A percentile compares a stretch with the other conserved stretches of the same genome.
phyloP scores from a whole-genome alignment of 108 stramenopile genomes.

The Fragilariopsis cylindrus region DNA sequence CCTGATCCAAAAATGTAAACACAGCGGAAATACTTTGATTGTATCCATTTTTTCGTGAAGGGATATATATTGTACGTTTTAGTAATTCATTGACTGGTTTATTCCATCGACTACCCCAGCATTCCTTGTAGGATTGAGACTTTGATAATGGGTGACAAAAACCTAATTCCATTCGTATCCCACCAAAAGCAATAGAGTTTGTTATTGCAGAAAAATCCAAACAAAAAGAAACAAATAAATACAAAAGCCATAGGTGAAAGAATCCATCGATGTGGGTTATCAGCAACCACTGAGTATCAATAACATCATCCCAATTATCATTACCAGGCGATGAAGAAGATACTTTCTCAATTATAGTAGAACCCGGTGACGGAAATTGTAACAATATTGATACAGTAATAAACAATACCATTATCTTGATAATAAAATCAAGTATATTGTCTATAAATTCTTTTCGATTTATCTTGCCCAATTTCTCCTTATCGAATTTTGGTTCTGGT shows the following conservation, averaged over 20 bases:
- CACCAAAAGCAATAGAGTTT: background rate
- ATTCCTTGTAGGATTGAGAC: conserved; percentile 32
- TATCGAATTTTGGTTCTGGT: conserved; percentile 36
- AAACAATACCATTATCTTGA: conserved; percentile 15
- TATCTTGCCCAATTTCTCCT: conserved; percentile 26
- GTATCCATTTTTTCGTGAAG: conserved; percentile 5
- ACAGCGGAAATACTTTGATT: conserved; percentile 13
- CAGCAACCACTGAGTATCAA: background rate
- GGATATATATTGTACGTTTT: conserved; percentile 40
- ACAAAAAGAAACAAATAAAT: conserved; percentile 24
- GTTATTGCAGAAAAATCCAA: conserved; percentile 30
- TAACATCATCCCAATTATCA: background rate
- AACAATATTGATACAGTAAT: conserved; percentile 22
- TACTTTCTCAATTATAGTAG: background rate
- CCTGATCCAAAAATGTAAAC: conserved; percentile 40
- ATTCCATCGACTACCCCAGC: conserved; percentile 45
- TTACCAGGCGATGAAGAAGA: background rate
- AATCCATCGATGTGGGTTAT: conserved; percentile 18
- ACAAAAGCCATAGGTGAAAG: conserved; percentile 40
- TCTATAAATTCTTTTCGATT: conserved; percentile 2
- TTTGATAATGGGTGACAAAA: conserved; percentile 37
- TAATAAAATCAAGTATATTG: background rate
- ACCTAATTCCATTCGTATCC: conserved; percentile 20
- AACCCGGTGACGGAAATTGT: background rate
- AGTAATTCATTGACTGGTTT: conserved; percentile 30